Conservation (phyloP, 345 rosid genomes). For the Gossypium sturtianum region DNA sequence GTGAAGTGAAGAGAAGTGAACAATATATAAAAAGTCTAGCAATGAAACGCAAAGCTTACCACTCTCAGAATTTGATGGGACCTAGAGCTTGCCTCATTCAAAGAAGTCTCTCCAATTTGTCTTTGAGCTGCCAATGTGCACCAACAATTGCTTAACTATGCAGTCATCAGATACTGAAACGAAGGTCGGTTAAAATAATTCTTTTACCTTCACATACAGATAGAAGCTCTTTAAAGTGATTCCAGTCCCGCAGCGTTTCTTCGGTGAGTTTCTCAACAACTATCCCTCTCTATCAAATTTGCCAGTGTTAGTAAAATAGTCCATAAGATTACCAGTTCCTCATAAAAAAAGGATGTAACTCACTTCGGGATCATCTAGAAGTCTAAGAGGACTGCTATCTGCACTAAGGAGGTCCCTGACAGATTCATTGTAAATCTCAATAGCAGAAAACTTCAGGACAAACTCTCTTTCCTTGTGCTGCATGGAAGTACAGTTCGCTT, state of each 20-base stretch:
- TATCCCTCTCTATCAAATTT: background rate
- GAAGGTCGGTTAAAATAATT: background rate
- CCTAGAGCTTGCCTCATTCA: background rate
- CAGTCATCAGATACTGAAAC: background rate
- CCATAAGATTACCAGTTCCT: background rate
- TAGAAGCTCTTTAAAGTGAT: background rate
- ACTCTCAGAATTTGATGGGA: conserved; percentile 2
- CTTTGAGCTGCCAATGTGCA: background rate
- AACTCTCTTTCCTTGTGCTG: conserved; percentile 5
- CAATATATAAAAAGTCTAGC: background rate
- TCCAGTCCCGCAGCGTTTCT: background rate
- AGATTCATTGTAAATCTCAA: conserved; percentile 4
- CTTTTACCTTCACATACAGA: background rate
- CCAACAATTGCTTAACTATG: background rate
- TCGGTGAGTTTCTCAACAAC: background rate
- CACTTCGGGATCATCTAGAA: conserved; percentile 1
- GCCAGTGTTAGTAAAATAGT: background rate
- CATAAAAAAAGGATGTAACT: background rate
- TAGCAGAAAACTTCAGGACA: background rate
- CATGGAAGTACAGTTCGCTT: background rate
- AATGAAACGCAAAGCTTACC: background rate
- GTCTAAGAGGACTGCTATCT: background rate
- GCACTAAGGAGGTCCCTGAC: conserved; percentile 3
- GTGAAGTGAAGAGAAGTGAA: background rate
- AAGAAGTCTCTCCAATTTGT: conserved; percentile 1